Percentiles rank a stretch among this genome's conserved stretches.
Conservation (phyloP, 2,329 filamentous ascomycete species). For the Fusarium lyarnte region DNA sequence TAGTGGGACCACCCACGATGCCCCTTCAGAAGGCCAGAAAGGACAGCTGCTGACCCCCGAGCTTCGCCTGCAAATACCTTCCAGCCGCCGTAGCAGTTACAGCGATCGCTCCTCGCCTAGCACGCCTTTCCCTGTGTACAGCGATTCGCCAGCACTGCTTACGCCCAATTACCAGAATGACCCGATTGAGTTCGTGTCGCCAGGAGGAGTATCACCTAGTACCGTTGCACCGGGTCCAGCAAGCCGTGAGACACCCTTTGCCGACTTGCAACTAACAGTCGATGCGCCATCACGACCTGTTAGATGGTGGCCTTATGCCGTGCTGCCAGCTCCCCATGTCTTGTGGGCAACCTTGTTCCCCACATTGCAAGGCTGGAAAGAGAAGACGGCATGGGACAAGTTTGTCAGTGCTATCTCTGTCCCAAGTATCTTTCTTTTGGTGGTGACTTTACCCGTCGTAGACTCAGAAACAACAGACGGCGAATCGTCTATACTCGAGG, state of each 20-base stretch:
- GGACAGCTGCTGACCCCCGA: constrained; percentile 27
- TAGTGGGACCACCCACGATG: constrained; percentile 26
- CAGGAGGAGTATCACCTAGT: constrained; percentile 51
- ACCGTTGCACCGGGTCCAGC: constrained; percentile 52
- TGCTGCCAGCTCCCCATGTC: constrained; percentile 77
- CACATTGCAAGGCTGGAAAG: constrained; percentile 81
- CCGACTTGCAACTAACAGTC: constrained; percentile 52
- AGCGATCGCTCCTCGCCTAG: constrained; percentile 60
- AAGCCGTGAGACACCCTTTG: constrained; percentile 60
- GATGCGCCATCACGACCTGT: constrained; percentile 58
- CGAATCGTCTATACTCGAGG: constrained; percentile 39
- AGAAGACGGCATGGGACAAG: constrained; percentile 87
- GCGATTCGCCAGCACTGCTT: constrained; percentile 64
- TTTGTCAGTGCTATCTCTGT: constrained; percentile 82
- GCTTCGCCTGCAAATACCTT: constrained; percentile 59
- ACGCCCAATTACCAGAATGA: constrained; percentile 54
- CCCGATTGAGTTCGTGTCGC: constrained; percentile 64
- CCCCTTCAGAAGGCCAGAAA: constrained; percentile 5
- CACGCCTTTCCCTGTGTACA: constrained; percentile 75
- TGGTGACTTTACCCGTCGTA: constrained; percentile 90
- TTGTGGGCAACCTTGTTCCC: constrained; percentile 84
- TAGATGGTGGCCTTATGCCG: constrained; percentile 82
- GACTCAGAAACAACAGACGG: constrained; percentile 71
- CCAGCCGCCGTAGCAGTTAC: constrained; percentile 51
- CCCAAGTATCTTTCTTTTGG: constrained; percentile 90